Evolutionary conservation across 768 basidiomycete species (phyloP), one percentile per base, ranked within the genome.

Genomic region (Tubosaeta brunneosetosa): DNA sequence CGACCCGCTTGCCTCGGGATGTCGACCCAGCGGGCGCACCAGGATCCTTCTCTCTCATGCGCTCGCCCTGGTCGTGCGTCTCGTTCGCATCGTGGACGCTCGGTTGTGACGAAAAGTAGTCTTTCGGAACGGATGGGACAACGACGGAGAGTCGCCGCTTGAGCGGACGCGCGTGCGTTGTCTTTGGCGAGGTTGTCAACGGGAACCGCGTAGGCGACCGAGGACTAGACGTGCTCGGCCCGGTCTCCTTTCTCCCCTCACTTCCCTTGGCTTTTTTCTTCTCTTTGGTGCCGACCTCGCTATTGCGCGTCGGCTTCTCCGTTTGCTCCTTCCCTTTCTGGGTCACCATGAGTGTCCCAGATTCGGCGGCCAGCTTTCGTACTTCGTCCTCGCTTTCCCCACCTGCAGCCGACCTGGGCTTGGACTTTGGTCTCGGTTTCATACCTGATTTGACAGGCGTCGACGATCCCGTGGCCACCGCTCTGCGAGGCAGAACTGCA

Each of bases 81-180:
- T 33, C 10, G 2, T 26, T 1, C 16, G n/a, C n/a, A n/a, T 9
- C 9, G 36, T 7, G 36, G 16, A 37, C n/a, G n/a, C 36, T 17
- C 36, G 16, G n/a, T 14, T 37, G 36, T 37, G 36, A 37, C n/a
- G 36, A 37, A 37, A 37, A 37, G 6, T 37, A 37, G 17, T 68
- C 61, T 34, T 53, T 51, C 6, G 65, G 55, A 0, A 68, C 41
- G 9, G 66, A 34, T 12, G 70, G 69, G 10, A 71, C 47, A 2
- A 70, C 17, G 10, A 72, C 70, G 11, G 65, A 69, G 4, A 66
- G 40, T 37, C 51, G 56, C 19, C 61, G 65, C 36, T 69, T 68
- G 0, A 45, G 53, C 5, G 44, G 51, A 17, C 37, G 55, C 3
- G 44, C 9, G 1, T 14, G 49, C 49, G 55, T 58, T 5, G 26